Evolutionary conservation across 768 basidiomycete genomes (phyloP), one percentile per base, ranked within the genome.

Genomic region (Panaeolus cyanescens): DNA sequence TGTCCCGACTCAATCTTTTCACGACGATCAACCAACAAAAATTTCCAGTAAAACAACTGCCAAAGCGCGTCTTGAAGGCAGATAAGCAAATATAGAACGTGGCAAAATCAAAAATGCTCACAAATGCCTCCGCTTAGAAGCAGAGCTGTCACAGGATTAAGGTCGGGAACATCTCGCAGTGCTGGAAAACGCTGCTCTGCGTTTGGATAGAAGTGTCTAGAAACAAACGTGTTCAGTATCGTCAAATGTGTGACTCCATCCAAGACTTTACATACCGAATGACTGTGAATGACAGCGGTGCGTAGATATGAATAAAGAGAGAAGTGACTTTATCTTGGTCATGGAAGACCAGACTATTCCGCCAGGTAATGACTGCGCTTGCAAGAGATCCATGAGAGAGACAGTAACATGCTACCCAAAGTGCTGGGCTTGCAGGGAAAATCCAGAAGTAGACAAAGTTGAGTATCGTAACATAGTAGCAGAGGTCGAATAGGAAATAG

Each of bases 331-430:
- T 99, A 74, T 99, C 97, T 59, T 87, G 83, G 69, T 96, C 95
- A 69, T 99, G 97, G 78, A 99, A 99, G 2, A 99, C 97, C 22
- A 99, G 86, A 65, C 93, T 96, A 70, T 99, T 99, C 62, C 97
- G 84, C 97, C 97, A 99, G 9, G 96, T 98, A 66, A 98, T 93
- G 54, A 99, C 95, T 0, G 96, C 96, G 56, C 92, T 93, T 0
- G 93, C 96, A 32, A 97, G 83, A 0, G 92, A 85, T 0, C 95
- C 97, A 71, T 97, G 90, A 0, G 94, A 92, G 25, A 99, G 83
- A 65, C 93, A 92, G 70, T 97, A 99, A 69, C 93, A 96, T 4
- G 95, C 93, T 55, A 93, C 85, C 75, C 96, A 98, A 17, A 99
- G 81, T 2, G 85, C 79, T 5, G 89, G 79, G 60, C 84, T 94